Conservation (phyloP, 495 filamentous ascomycete species). For the Xylaria curta region DNA sequence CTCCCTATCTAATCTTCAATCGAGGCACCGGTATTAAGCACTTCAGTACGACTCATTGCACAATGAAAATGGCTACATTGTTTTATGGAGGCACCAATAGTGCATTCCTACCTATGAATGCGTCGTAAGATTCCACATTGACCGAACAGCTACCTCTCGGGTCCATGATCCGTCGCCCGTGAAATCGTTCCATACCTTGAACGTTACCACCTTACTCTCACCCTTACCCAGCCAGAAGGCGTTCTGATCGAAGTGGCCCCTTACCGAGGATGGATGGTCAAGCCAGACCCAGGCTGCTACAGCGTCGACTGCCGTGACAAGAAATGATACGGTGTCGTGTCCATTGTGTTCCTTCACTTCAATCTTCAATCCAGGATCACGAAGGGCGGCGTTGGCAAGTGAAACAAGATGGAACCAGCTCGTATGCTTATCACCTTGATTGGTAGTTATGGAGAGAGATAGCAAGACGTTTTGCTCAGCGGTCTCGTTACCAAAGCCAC, state of each 20-base stretch:
- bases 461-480: neutral
- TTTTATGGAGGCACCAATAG: neutral
- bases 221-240: neutral
- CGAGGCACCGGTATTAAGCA: no score
- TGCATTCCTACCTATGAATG: neutral
- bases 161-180: conserved; percentile 2
- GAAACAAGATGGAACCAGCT: conserved; percentile 9
- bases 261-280: conserved; percentile 9
- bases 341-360: neutral
- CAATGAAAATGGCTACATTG: no score
- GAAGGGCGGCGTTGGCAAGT: neutral
- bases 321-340: neutral
- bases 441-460: conserved; percentile 1
- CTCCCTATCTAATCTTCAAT: no score
- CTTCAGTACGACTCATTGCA: no score
- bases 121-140: neutral
- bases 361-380: neutral
- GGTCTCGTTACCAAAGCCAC: neutral
- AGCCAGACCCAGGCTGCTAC: conserved; percentile 6
- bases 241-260: neutral
- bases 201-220: neutral
- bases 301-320: conserved; percentile 4
- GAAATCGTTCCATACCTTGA: conserved; percentile 6
- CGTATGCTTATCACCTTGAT: conserved; percentile 5
- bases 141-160: neutral